Base-by-base conservation (phyloP, 148 eudicot genomes). In the Selenicereus undatus region DNA sequence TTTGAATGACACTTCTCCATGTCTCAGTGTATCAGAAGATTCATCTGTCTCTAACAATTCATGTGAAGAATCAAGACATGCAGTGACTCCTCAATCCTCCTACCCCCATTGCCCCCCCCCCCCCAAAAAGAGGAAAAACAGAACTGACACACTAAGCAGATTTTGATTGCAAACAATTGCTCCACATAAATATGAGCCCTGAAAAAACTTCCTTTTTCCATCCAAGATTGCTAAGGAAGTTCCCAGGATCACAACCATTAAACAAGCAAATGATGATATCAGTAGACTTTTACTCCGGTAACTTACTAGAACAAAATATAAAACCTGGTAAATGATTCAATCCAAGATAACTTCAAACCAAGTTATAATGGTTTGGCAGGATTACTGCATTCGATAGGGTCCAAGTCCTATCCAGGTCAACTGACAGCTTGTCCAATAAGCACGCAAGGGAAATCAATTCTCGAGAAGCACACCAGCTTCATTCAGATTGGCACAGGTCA, bases 41-140 rank as follows among this genome's bases (percentile, higher is more conserved):
- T 48, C 76, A 74, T 50, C 18, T n/a, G 26, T 42, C 51, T 72
- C 51, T 72, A 72, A 72, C 51, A 45, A 13, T 74, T 74, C 58
- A 74, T 13, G 58, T 8, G 29, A 72, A 48, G 24, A 9, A 48
- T 7, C 13, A 74, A 11, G 17, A 72, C 52, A 42, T 26, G 71
- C 16, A 66, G 2, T 11, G 35, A 66, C 36, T 27, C 71, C 71
- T 27, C 35, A 8, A 26, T 24, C 26, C 29, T 32, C 1, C 32
- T 32, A 2, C 1, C 32, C 32, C 32, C 32, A 1, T 32, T 32
- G 1, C 21, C 6, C 3, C 39, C 39, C 30, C 16, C 39, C 1
- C 51, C 51, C 75, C 51, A 12, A 48, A 48, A 48, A 48, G 52
- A 14, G 52, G 8, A 39, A 39, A 39, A 1, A 17, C 0, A 20